Percentiles rank a stretch among this genome's conserved stretches.
Conservation (phyloP, 139 green algal species). For the Raphidocelis subcapitata region DNA sequence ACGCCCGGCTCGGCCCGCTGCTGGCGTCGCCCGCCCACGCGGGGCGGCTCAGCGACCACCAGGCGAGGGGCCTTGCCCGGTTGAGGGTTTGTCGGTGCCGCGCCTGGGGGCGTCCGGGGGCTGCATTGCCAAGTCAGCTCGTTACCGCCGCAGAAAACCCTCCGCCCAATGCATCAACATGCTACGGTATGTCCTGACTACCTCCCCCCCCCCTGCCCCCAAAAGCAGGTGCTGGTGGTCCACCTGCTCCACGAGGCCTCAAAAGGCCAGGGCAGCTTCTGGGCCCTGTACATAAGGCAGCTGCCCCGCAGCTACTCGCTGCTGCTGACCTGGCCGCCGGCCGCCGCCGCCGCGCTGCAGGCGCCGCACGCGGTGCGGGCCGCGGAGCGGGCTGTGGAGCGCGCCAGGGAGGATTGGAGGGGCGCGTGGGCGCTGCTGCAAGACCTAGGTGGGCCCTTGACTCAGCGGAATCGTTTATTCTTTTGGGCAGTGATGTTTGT, state of each 20-base stretch:
- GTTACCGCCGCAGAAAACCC: too few species aligned
- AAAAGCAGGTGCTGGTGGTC: constrained; percentile 60
- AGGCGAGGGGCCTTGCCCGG: constrained; percentile 7
- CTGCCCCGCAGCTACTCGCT: constrained; percentile 65
- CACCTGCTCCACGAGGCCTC: constrained; percentile 73
- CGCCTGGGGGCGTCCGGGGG: neutral
- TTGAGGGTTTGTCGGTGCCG: neutral
- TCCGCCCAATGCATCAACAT: too few species aligned
- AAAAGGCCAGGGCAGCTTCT: constrained; percentile 51
- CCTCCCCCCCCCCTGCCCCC: too few species aligned
- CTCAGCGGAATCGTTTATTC: too few species aligned
- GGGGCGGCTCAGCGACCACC: constrained; percentile 25
- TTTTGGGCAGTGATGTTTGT: too few species aligned
- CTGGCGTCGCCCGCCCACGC: neutral
- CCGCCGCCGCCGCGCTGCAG: constrained; percentile 48
- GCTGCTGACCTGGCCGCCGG: constrained; percentile 33
- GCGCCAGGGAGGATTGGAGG: constrained; percentile 27
- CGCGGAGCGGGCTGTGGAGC: constrained; percentile 31
- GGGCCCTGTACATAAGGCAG: constrained; percentile 67
- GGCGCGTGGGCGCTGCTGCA: constrained; percentile 33
- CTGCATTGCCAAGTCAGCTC: too few species aligned
- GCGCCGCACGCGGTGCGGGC: constrained; percentile 23
- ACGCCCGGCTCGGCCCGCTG: constrained; percentile 7
- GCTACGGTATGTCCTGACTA: too few species aligned
- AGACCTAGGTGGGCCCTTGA: constrained; percentile 10